These are phyloP conservation scores for Linum trigynum DNA, from an alignment of 345 rosid genomes.

Conservation along the genomic window DNA sequence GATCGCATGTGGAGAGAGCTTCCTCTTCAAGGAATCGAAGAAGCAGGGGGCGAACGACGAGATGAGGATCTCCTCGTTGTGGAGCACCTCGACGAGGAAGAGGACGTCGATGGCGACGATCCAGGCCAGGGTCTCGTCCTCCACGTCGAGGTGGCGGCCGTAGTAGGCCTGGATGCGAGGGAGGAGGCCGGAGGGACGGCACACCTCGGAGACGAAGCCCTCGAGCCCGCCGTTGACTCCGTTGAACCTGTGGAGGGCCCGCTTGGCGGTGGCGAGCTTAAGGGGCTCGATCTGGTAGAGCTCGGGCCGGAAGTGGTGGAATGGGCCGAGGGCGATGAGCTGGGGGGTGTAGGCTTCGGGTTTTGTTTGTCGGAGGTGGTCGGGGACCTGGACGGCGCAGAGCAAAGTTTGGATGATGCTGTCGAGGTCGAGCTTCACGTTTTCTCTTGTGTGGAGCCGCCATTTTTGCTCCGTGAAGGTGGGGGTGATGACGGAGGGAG, in stretches of 20 bases:
- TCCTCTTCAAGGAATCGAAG: neutral
- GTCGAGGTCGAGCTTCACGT: neutral
- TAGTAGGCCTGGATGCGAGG: neutral
- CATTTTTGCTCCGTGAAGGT: neutral
- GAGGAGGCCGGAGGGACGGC: neutral
- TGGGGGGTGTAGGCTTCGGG: neutral
- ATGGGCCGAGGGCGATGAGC: neutral
- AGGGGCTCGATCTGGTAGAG: neutral
- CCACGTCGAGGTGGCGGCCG: neutral
- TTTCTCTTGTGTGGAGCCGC: neutral
- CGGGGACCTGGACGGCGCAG: neutral
- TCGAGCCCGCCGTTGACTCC: neutral
- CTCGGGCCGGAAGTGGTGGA: neutral
- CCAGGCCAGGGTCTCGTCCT: neutral
- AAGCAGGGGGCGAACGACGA: neutral
- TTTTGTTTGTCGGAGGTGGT: neutral
- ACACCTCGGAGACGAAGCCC: neutral
- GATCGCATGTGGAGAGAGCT: neutral
- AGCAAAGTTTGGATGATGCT: neutral
- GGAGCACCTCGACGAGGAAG: neutral
- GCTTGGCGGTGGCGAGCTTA: neutral
- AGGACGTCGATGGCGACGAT: neutral
- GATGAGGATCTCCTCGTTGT: neutral
- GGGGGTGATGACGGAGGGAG: neutral
- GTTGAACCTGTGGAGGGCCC: neutral